Evolutionary conservation across 2,329 filamentous ascomycete genomes (phyloP), one percentile per base, ranked within the genome.

Genomic region (Talaromyces marneffei): DNA sequence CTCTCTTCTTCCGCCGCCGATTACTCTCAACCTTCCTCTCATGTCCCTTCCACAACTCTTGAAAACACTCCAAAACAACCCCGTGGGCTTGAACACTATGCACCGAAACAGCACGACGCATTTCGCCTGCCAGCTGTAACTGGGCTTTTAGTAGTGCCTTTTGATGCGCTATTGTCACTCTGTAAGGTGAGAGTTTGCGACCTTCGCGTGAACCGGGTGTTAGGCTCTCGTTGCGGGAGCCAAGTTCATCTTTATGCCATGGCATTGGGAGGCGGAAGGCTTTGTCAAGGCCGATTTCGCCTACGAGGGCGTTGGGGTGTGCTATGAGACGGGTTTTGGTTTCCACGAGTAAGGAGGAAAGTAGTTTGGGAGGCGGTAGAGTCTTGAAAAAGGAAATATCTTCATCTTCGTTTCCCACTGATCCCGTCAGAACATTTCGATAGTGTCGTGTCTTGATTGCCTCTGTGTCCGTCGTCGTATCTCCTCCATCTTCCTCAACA

Each of bases 21-120:
- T 82, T 83, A 33, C 48, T 62, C 27, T 59, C 56, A 18, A 23
- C n/a, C 14, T 39, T 46, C n/a, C 56, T 20, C 48, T 78, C 75
- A 66, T 84, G 74, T 0, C 85, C 85, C 55, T 77, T 78, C 84
- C 85, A 88, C 0, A 85, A 75, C 61, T 79, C 78, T 50, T 80
- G 76, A 4, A 88, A 69, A 0, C 82, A 73, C 16, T 86, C 83
- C 37, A 85, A 80, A 0, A 87, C 72, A 1, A 81, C 70, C 0
- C 85, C 85, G 63, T 87, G 85, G 0, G 83, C 83, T 63, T 86
- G 83, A 0, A 88, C 85, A 29, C 85, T 86, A 65, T 88, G 85
- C 0, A 87, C 75, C 1, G 84, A 87, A 0, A 85, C 84, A 0
- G 83, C 80, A 7, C 85, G 75, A 18, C 76, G 72, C 71, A 85